Evolutionary conservation across 441 rosid genomes (phyloP).

Genomic region (Erysimum pusillum): DNA sequence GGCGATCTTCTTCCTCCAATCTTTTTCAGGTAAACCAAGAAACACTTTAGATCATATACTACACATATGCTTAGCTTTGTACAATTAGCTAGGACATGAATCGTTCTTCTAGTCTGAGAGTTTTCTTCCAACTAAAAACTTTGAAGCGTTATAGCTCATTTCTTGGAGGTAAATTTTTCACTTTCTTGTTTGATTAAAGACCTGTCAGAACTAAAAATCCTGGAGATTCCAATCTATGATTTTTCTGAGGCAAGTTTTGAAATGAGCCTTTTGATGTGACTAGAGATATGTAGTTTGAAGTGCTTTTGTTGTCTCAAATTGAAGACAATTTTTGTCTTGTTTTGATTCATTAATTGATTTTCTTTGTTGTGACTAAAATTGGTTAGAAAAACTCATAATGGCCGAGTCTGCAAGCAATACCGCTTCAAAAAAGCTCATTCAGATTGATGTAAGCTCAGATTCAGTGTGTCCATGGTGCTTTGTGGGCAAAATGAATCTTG

Average conservation of each 20-base stretch:
- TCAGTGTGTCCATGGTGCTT: slow-evolving; percentile 92
- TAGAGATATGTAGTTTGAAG: neutral
- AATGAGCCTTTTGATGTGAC: too few species aligned
- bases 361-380: slow-evolving; percentile 8
- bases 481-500: slow-evolving; percentile 83
- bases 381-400: slow-evolving; percentile 54
- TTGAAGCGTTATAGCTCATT: neutral
- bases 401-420: slow-evolving; percentile 54
- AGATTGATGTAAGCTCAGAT: slow-evolving; percentile 82
- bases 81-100: slow-evolving; percentile 9
- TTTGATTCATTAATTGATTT: slow-evolving; percentile 17
- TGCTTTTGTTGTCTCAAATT: neutral
- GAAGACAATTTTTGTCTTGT: slow-evolving; percentile 5
- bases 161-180: slow-evolving; percentile 1
- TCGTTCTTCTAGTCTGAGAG: neutral
- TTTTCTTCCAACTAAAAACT: neutral
- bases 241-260: neutral
- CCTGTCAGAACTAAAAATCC: neutral
- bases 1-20: slow-evolving; percentile 22
- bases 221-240: too few species aligned
- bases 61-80: slow-evolving; percentile 4
- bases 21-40: slow-evolving; percentile 23
- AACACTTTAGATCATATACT: neutral
- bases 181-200: slow-evolving; percentile 4
- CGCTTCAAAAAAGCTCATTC: slow-evolving; percentile 64